Conservation (phyloP, 2,329 filamentous ascomycete species). For the Parafenestella ontariensis region DNA sequence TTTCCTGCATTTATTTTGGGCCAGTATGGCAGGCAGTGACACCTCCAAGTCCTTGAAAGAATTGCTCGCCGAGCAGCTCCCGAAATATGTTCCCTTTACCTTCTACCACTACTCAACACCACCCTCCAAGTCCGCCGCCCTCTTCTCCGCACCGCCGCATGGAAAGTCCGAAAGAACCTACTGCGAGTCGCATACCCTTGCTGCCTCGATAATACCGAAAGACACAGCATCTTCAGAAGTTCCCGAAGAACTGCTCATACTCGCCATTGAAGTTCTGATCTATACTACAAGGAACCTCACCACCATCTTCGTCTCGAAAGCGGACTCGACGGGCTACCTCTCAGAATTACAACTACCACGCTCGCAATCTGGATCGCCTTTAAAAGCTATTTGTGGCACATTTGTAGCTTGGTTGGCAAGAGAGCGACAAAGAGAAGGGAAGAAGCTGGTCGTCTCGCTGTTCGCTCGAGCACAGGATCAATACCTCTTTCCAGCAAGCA, state of each 20-base stretch:
- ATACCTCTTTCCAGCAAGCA: slow-evolving; percentile 92
- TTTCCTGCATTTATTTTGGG: slow-evolving; percentile 10
- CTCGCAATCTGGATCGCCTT: slow-evolving; percentile 66
- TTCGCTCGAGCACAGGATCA: slow-evolving; percentile 93
- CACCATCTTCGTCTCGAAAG: slow-evolving; percentile 94
- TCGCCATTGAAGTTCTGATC: slow-evolving; percentile 86
- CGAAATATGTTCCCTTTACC: slow-evolving; percentile 65
- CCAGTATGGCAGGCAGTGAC: slow-evolving; percentile 35
- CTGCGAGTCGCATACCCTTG: slow-evolving; percentile 82
- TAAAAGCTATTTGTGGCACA: slow-evolving; percentile 74
- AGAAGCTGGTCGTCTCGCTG: slow-evolving; percentile 80
- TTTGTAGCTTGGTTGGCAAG: slow-evolving; percentile 80
- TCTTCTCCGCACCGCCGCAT: slow-evolving; percentile 80
- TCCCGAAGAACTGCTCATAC: slow-evolving; percentile 68
- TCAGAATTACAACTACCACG: slow-evolving; percentile 66
- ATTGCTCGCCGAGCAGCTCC: slow-evolving; percentile 60
- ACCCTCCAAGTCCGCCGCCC: slow-evolving; percentile 73
- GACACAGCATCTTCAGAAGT: slow-evolving; percentile 29
- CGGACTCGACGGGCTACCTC: slow-evolving; percentile 92
- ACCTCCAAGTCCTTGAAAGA: slow-evolving; percentile 43
- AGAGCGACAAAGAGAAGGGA: slow-evolving; percentile 67
- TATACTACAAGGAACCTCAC: slow-evolving; percentile 81
- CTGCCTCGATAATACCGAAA: slow-evolving; percentile 58
- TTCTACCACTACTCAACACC: slow-evolving; percentile 89
- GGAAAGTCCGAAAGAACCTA: slow-evolving; percentile 78